Conservation (phyloP, 2,329 filamentous ascomycete genomes). For the Cytospora chrysosperma region DNA sequence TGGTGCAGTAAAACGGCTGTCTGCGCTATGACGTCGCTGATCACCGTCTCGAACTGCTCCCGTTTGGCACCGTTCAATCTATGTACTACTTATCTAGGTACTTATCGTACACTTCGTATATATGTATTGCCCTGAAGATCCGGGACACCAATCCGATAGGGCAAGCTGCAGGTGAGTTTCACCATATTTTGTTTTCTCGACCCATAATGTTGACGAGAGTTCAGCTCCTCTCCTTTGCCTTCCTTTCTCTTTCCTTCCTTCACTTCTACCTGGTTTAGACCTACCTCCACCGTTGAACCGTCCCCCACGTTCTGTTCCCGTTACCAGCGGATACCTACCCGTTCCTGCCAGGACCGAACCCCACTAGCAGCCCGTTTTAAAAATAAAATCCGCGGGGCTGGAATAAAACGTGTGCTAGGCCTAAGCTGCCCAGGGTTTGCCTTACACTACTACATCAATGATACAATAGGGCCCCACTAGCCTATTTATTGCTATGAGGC, state of each 20-base stretch:
- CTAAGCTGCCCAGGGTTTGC: too few relatives aligned
- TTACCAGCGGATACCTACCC: not conserved
- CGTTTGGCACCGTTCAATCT: not conserved
- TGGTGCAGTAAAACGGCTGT: not conserved
- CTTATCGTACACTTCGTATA: too few relatives aligned
- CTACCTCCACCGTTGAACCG: not conserved
- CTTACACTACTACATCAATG: too few relatives aligned
- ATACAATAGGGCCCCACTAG: not conserved
- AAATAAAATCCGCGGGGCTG: not conserved
- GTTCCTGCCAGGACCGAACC: not conserved
- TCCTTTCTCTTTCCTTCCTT: not conserved
- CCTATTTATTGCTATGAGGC: too few relatives aligned
- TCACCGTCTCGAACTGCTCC: not conserved
- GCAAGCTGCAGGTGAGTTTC: too few relatives aligned
- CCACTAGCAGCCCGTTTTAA: too few relatives aligned
- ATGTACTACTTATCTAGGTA: too few relatives aligned
- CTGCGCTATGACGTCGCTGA: not conserved
- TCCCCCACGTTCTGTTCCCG: not conserved
- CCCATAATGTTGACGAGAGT: too few relatives aligned
- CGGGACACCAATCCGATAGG: not conserved
- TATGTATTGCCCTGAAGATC: not conserved
- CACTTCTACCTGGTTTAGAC: too few relatives aligned
- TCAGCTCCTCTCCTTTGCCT: too few relatives aligned
- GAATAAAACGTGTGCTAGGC: not conserved
- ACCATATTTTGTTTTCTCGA: too few relatives aligned